These are phyloP conservation scores for Tardiomyces depauwii DNA, from an alignment of 1,139 yeast genomes.

Conservation along the genomic window DNA sequence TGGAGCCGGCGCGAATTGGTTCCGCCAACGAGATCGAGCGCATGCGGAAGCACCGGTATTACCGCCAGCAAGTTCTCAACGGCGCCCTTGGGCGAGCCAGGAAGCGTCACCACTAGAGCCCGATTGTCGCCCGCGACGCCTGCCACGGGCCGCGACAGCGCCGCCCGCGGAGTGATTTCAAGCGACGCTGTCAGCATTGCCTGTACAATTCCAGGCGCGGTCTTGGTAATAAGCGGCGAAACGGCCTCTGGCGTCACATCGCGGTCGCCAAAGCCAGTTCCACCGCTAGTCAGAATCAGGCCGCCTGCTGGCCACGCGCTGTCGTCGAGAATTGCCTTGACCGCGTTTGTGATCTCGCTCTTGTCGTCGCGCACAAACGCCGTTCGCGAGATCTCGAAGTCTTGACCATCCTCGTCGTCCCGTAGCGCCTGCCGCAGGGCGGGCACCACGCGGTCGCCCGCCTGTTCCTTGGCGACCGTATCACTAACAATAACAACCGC, in stretches of 20 bases:
- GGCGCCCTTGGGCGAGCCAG: conserved; percentile 41
- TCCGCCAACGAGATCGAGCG: conserved; percentile 27
- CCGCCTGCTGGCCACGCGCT: conserved; percentile 18
- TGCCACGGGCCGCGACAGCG: conserved; percentile 37
- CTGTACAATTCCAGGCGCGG: conserved; percentile 38
- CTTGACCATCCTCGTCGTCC: conserved; percentile 2
- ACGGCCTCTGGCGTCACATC: conserved; percentile 42
- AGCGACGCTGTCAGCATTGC: conserved; percentile 33
- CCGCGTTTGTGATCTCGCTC: conserved; percentile 22
- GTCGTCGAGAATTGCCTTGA: conserved; percentile 20
- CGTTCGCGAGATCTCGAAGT: conserved; percentile 7
- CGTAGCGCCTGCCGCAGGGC: conserved; percentile 11
- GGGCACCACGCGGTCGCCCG: conserved; percentile 21
- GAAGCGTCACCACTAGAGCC: conserved; percentile 33
- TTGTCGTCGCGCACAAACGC: conserved; percentile 10
- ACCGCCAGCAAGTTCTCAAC: conserved; percentile 32
- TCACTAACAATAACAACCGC: conserved; percentile 31
- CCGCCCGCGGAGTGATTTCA: conserved; percentile 33
- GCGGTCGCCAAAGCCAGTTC: conserved; percentile 36
- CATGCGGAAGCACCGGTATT: conserved; percentile 30
- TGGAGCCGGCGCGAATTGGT: conserved; percentile 31
- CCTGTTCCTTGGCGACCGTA: conserved; percentile 22
- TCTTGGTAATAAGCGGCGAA: conserved; percentile 27
- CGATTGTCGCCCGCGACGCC: conserved; percentile 25
- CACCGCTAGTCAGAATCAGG: conserved; percentile 35